Percentiles rank a stretch among this genome's conserved stretches.
These are phyloP conservation scores for Diplogelasinospora grovesii DNA, from an alignment of 495 filamentous ascomycete species.

Conservation along the genomic window DNA sequence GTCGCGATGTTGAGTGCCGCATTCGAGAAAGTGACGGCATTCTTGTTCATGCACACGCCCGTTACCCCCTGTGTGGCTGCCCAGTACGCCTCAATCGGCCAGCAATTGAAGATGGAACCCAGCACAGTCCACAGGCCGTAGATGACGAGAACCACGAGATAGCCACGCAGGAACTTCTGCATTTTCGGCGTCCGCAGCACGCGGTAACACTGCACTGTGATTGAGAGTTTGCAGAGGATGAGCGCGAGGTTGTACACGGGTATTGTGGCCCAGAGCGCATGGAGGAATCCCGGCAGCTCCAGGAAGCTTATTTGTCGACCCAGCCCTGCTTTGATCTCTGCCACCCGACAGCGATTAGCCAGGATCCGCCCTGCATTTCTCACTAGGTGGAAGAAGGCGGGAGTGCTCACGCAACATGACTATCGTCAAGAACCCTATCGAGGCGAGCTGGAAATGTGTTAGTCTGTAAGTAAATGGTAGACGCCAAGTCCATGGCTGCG, in stretches of 20 bases:
- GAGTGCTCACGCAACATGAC: slow-evolving; percentile 13
- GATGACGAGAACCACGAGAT: slow-evolving; percentile 12
- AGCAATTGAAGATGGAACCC: slow-evolving; percentile 35
- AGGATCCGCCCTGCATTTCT: neutral
- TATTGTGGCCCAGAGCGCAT: slow-evolving; percentile 20
- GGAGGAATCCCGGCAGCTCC: slow-evolving; percentile 30
- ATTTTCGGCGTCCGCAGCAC: slow-evolving; percentile 16
- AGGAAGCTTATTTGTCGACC: slow-evolving; percentile 16
- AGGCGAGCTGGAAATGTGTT: slow-evolving; percentile 10
- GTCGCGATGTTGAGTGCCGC: slow-evolving; percentile 35
- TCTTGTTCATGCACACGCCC: slow-evolving; percentile 29
- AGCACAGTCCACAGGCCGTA: slow-evolving; percentile 21
- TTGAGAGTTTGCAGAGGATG: slow-evolving; percentile 20
- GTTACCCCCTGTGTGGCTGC: slow-evolving; percentile 2
- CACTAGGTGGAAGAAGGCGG: neutral
- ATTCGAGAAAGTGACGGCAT: slow-evolving; percentile 28
- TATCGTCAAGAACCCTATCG: slow-evolving; percentile 11
- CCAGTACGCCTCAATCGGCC: slow-evolving; percentile 31
- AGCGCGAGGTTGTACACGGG: slow-evolving; percentile 21
- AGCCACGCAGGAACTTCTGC: slow-evolving; percentile 11
- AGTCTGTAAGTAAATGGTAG: too few relatives aligned
- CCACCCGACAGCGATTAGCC: neutral
- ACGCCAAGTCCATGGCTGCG: too few relatives aligned
- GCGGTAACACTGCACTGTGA: slow-evolving; percentile 24
- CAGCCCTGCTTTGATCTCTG: slow-evolving; percentile 16